Conservation (phyloP, 192 early-diverging fungal species). For the Coemansia sp. region DNA sequence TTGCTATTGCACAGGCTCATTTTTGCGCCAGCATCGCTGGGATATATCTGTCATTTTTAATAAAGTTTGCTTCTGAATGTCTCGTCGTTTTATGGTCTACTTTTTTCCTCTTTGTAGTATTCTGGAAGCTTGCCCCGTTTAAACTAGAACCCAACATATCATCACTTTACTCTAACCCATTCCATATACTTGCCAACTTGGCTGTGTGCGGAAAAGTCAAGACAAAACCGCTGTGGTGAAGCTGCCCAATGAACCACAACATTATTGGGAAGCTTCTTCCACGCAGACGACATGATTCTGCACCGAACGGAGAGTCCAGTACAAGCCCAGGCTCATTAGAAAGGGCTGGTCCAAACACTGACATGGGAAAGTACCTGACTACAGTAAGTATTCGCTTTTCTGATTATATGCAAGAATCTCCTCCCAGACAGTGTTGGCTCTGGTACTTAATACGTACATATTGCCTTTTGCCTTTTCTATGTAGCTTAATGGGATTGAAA, state of each 20-base stretch:
- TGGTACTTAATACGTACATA: background rate
- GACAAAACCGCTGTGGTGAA: background rate
- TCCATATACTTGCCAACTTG: background rate
- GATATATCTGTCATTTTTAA: background rate
- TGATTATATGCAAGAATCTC: background rate
- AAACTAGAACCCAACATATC: background rate
- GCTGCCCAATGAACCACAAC: constrained; percentile 17
- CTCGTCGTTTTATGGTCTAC: background rate
- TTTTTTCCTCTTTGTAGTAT: background rate
- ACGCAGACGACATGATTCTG: constrained; percentile 12
- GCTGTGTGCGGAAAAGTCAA: background rate
- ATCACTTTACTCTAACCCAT: background rate
- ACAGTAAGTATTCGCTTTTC: constrained; percentile 14
- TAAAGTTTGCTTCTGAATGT: background rate
- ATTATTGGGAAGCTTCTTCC: constrained; percentile 32
- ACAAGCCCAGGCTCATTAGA: constrained; percentile 18
- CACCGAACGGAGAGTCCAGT: constrained; percentile 14
- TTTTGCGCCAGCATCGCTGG: background rate
- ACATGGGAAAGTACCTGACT: constrained; percentile 49
- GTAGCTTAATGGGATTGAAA: constrained; percentile 41
- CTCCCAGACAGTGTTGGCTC: background rate
- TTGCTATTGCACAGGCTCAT: too few species aligned
- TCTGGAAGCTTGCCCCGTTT: background rate
- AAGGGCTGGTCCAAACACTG: constrained; percentile 12
- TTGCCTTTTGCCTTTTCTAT: background rate